A percentile compares a stretch with the other conserved stretches of the same genome.
These are phyloP conservation scores for Lagenaria siceraria DNA, from an alignment of 306 rosid genomes.

Conservation along the genomic window DNA sequence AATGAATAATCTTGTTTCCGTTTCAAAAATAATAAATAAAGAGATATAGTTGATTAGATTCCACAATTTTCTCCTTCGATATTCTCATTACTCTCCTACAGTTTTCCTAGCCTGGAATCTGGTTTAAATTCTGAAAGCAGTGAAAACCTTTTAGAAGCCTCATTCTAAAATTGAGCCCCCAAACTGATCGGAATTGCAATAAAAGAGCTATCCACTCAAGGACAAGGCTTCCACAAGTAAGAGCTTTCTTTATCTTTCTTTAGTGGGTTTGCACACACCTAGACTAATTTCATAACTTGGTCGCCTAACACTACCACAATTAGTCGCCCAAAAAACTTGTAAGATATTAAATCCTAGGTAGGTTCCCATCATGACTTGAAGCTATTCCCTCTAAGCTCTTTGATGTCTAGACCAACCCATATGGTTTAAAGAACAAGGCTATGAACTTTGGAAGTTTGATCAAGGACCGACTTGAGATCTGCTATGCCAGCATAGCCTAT, in stretches of 20 bases:
- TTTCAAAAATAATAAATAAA: too few relatives aligned
- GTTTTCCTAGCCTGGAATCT: neutral
- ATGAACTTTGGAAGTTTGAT: neutral
- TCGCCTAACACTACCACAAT: neutral
- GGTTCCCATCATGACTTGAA: neutral
- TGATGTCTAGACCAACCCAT: neutral
- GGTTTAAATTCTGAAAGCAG: neutral
- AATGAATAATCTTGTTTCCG: too few relatives aligned
- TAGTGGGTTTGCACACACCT: neutral
- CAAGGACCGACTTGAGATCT: neutral
- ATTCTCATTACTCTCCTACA: neutral
- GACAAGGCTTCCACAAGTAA: neutral
- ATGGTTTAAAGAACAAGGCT: neutral
- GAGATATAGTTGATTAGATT: neutral
- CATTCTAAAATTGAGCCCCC: neutral
- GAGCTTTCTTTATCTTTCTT: neutral
- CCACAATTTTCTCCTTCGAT: neutral
- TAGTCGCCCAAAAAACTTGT: neutral
- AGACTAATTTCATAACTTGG: neutral
- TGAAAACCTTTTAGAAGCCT: neutral
- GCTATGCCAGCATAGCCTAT: neutral
- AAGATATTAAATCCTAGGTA: neutral
- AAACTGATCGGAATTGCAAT: neutral
- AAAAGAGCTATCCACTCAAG: neutral
- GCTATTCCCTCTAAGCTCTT: neutral